These are phyloP conservation scores for Colletotrichum coccodes DNA, from an alignment of 2,329 filamentous ascomycete species.

Conservation along the genomic window DNA sequence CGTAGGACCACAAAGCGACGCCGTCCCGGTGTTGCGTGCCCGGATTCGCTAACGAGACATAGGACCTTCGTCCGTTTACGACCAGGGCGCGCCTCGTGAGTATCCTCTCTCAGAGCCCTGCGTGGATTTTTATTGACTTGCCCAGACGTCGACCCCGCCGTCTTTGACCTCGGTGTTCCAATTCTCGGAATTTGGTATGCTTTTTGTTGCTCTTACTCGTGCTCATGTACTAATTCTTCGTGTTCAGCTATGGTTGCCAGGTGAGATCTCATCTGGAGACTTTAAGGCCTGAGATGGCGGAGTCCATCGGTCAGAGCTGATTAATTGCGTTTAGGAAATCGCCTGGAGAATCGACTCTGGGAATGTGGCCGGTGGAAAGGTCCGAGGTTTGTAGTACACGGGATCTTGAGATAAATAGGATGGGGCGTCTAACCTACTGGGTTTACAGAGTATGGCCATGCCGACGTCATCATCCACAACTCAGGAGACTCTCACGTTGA, in stretches of 20 bases:
- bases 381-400: conserved; percentile 47
- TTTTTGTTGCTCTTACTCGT: background rate
- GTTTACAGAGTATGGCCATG: conserved; percentile 21
- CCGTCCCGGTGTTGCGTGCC: background rate
- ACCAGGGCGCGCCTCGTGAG: conserved; percentile 71
- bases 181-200: conserved; percentile 70
- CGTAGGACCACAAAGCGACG: background rate
- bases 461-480: conserved; percentile 68
- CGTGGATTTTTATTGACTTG: conserved; percentile 20
- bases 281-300: no score
- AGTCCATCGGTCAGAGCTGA: no score
- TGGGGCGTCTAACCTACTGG: conserved; percentile 36
- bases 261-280: background rate
- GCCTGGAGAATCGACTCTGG: conserved; percentile 67
- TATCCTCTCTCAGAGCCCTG: background rate
- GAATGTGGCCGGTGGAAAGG: conserved; percentile 75
- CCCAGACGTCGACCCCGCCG: conserved; percentile 77
- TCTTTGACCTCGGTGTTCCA: conserved; percentile 79
- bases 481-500: conserved; percentile 67
- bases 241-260: conserved; percentile 21
- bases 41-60: conserved; percentile 22
- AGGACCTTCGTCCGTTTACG: conserved; percentile 80
- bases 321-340: conserved; percentile 69
- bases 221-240: background rate
- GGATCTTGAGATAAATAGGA: background rate